Conservation (phyloP, 2,329 filamentous ascomycete species). For the Uncinocarpus reesii region DNA sequence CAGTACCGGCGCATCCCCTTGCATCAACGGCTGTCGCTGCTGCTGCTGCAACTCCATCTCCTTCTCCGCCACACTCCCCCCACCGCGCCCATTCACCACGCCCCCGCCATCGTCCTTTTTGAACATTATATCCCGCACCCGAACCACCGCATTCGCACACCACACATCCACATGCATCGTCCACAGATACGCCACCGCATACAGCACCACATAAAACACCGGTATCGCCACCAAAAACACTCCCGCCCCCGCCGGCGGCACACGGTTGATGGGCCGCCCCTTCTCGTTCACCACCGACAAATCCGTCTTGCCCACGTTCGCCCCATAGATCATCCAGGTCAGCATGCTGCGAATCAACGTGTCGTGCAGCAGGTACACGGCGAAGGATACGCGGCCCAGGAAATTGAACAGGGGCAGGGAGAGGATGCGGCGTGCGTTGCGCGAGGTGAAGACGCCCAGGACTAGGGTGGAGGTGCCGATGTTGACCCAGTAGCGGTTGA, state of each 20-base stretch:
- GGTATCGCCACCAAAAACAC: constrained; percentile 13
- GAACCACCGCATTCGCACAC: constrained; percentile 13
- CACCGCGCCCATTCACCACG: not conserved
- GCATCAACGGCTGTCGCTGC: not conserved
- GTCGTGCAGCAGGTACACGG: constrained; percentile 23
- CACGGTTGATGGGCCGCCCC: constrained; percentile 9
- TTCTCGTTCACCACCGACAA: constrained; percentile 5
- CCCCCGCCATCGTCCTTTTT: constrained; percentile 5
- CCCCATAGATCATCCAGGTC: constrained; percentile 21
- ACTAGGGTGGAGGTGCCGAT: constrained; percentile 20
- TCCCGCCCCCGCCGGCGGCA: not conserved
- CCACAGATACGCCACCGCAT: constrained; percentile 15
- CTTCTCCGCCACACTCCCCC: not conserved
- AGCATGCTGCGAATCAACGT: constrained; percentile 20
- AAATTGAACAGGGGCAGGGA: constrained; percentile 20
- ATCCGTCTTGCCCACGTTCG: constrained; percentile 1
- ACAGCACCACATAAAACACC: constrained; percentile 14
- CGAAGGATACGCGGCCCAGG: constrained; percentile 22
- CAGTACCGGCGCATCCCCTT: not conserved
- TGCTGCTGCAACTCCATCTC: not conserved
- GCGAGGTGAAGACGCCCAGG: constrained; percentile 20
- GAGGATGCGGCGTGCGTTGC: constrained; percentile 16
- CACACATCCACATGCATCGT: constrained; percentile 13
- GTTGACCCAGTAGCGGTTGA: constrained; percentile 21
- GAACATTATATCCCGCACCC: constrained; percentile 14